These are phyloP conservation scores for Aspergillus ochraceoroseus DNA, from an alignment of 2,329 filamentous ascomycete species.

Conservation along the genomic window DNA sequence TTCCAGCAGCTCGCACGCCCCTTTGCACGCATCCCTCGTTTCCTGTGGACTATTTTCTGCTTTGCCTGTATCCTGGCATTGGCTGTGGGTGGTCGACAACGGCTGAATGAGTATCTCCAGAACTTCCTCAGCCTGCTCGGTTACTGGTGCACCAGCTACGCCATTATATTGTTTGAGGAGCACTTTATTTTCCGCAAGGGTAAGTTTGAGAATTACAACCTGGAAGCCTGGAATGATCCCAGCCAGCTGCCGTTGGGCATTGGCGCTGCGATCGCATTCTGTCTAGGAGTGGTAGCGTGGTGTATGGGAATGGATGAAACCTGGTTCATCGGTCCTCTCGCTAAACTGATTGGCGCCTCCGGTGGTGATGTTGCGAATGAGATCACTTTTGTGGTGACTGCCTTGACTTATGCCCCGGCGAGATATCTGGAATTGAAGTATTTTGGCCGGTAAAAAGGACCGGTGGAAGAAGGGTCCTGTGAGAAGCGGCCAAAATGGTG, in stretches of 20 bases:
- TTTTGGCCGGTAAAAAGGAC: conserved; percentile 2
- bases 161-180: conserved; percentile 3
- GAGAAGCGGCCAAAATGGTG: no score
- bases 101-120: conserved; percentile 3
- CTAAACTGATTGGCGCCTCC: background rate
- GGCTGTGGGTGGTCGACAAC: background rate
- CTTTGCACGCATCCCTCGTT: conserved; percentile 2
- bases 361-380: conserved; percentile 9
- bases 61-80: conserved; percentile 7
- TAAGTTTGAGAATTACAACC: conserved; percentile 5
- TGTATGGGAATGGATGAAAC: conserved; percentile 7
- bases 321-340: conserved; percentile 6
- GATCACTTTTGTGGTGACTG: conserved; percentile 4
- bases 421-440: conserved; percentile 3
- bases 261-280: background rate
- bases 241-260: conserved; percentile 5
- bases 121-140: conserved; percentile 4
- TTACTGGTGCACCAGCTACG: conserved; percentile 9
- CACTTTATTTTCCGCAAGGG: conserved; percentile 9
- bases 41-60: conserved; percentile 5
- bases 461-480: no score
- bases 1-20: conserved; percentile 8
- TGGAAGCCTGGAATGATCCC: conserved; percentile 9
- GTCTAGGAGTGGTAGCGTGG: conserved; percentile 3
- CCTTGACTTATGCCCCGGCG: conserved; percentile 1